These are phyloP conservation scores for Lepidium didymum DNA, from an alignment of 345 rosid genomes.

Conservation along the genomic window DNA sequence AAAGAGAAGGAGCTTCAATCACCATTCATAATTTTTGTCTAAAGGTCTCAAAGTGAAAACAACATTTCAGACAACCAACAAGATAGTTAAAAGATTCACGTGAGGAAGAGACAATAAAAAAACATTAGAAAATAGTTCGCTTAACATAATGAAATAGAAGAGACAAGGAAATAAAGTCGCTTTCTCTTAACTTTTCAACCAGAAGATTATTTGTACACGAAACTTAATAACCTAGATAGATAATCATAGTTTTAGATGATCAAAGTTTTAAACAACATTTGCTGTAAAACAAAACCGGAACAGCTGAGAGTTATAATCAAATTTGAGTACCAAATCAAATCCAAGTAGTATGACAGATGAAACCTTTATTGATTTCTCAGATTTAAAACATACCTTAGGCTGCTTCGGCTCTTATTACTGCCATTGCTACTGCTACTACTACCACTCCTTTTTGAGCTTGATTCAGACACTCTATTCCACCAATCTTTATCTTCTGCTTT, in stretches of 20 bases:
- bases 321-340: conserved; percentile 1
- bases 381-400: conserved; percentile 32
- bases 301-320: not conserved
- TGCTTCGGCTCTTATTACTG: conserved; percentile 27
- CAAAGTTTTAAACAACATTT: not conserved
- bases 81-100: not conserved
- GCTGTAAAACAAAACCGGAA: not conserved
- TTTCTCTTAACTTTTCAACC: not conserved
- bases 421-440: conserved; percentile 37
- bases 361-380: not conserved
- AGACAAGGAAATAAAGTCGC: not conserved
- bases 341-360: not conserved
- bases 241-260: not conserved
- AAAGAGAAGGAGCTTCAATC: not conserved
- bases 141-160: not conserved
- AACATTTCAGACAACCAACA: conserved; percentile 10
- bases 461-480: conserved; percentile 46
- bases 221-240: not conserved
- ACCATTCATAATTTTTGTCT: conserved; percentile 5
- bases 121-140: not conserved
- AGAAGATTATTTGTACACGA: not conserved
- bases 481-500: conserved; percentile 48
- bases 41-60: not conserved
- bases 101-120: not conserved
- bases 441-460: conserved; percentile 45